A percentile compares a stretch with the other conserved stretches of the same genome.
phyloP scores from a whole-genome alignment of 1,284 basidiomycete genomes.

The Exobasidium cylindrosporum region DNA sequence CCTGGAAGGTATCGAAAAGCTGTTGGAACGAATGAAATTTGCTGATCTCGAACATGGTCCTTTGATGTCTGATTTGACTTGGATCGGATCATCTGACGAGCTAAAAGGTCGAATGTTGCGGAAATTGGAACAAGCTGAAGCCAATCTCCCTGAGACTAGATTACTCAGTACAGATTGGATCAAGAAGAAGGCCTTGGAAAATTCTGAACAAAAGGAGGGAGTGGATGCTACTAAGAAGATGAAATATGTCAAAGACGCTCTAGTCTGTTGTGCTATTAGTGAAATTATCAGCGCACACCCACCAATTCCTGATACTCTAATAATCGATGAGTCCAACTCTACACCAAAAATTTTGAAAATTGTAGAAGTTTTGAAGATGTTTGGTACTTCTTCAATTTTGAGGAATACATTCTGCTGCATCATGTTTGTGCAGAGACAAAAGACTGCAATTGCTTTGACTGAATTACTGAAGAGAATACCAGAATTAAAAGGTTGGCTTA shows the following conservation, averaged over 20 bases:
- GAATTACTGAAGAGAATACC: slow-evolving; percentile 32
- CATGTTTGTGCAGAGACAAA: slow-evolving; percentile 37
- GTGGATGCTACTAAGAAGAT: background rate
- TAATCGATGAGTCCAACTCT: slow-evolving; percentile 14
- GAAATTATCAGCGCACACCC: background rate
- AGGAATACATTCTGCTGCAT: slow-evolving; percentile 30
- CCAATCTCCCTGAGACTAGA: background rate
- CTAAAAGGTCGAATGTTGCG: background rate
- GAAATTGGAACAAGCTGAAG: background rate
- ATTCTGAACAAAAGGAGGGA: background rate
- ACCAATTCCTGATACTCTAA: slow-evolving; percentile 8
- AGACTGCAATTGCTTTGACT: slow-evolving; percentile 31
- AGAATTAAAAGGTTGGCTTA: slow-evolving; percentile 24
- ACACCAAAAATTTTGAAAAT: slow-evolving; percentile 32
- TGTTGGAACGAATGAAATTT: slow-evolving; percentile 29
- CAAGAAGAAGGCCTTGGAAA: background rate
- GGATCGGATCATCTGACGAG: slow-evolving; percentile 22
- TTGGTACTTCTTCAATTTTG: slow-evolving; percentile 8
- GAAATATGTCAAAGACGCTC: background rate
- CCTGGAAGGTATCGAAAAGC: slow-evolving; percentile 20
- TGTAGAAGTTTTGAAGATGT: slow-evolving; percentile 31
- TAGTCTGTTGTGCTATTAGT: background rate
- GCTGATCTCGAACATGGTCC: slow-evolving; percentile 26
- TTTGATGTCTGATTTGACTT: slow-evolving; percentile 33
- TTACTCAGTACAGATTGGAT: background rate